phyloP scores from a whole-genome alignment of 2,329 filamentous ascomycete genomes.

The Myriosclerotinia curreyana region DNA sequence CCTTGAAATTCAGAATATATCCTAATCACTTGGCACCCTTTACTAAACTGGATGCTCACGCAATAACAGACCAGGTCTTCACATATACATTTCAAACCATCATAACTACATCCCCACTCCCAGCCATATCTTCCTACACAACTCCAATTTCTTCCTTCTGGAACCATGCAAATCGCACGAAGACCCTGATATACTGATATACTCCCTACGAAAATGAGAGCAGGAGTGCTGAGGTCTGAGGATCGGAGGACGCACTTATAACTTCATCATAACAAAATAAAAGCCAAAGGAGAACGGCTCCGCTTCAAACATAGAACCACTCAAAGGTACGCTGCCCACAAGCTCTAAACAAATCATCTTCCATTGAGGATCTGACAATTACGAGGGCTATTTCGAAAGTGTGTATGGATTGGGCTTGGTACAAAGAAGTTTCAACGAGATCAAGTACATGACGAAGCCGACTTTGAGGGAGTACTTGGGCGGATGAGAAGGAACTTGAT shows the following conservation, averaged over 20 bases:
- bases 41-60: background rate
- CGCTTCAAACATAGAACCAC: background rate
- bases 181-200: background rate
- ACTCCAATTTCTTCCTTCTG: background rate
- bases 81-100: background rate
- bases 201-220: background rate
- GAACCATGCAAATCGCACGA: background rate
- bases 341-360: background rate
- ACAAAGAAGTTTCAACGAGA: background rate
- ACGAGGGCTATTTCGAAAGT: background rate
- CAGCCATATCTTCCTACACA: too few relatives aligned
- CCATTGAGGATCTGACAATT: background rate
- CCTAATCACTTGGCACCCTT: background rate
- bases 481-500: slow-evolving; percentile 1
- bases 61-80: background rate
- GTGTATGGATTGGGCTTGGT: background rate
- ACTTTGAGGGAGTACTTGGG: background rate
- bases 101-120: background rate
- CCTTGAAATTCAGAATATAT: background rate
- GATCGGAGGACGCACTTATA: background rate
- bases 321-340: background rate
- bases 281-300: too few relatives aligned
- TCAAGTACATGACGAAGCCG: background rate
- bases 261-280: background rate
- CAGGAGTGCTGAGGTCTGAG: background rate